Conservation (phyloP, 371 early-diverging fungal species). For the Apophysomyces trapeziformis region DNA sequence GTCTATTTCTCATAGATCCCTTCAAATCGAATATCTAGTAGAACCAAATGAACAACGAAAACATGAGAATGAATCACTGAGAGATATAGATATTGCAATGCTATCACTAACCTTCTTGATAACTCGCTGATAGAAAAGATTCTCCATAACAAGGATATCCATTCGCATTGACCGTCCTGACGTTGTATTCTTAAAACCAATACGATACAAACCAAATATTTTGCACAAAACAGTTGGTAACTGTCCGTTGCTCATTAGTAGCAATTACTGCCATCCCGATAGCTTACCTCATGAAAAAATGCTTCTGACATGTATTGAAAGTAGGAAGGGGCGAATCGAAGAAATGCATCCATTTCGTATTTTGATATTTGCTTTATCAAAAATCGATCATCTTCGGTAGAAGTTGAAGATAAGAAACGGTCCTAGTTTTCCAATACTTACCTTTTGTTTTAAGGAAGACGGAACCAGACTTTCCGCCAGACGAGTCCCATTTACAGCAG, state of each 20-base stretch:
- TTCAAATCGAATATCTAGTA: constrained; percentile 89
- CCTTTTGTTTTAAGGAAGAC: constrained; percentile 85
- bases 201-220: constrained; percentile 92
- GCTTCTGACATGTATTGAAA: constrained; percentile 89
- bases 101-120: constrained; percentile 55
- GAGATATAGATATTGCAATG: too few species aligned
- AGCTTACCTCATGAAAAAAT: constrained; percentile 72
- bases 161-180: constrained; percentile 83
- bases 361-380: constrained; percentile 90
- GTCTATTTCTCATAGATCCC: constrained; percentile 93
- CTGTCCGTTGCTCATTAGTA: constrained; percentile 30
- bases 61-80: constrained; percentile 5
- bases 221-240: constrained; percentile 88
- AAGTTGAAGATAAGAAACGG: constrained; percentile 9
- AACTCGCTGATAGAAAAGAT: constrained; percentile 85
- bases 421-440: constrained; percentile 10
- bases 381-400: constrained; percentile 78
- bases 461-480: constrained; percentile 92
- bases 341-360: constrained; percentile 88
- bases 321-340: constrained; percentile 90
- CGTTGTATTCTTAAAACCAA: constrained; percentile 81
- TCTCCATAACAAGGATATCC: constrained; percentile 96
- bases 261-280: not conserved
- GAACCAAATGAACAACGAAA: not conserved
- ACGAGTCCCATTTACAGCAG: constrained; percentile 81